Conservation (phyloP, 208 protist genomes). For the Phytomonas sp. region DNA sequence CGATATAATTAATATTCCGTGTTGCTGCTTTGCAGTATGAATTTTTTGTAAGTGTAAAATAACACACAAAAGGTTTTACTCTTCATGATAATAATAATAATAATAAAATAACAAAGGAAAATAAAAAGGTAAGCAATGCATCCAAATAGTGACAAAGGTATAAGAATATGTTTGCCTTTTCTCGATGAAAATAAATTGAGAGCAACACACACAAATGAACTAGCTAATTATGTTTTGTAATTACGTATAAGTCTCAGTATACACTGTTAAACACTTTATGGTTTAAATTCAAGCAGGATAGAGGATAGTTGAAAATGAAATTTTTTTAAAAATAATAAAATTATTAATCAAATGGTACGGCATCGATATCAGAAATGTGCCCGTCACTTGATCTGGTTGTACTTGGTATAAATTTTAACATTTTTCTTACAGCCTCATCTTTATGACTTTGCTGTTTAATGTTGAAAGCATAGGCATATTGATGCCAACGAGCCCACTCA, state of each 20-base stretch:
- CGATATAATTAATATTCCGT: slow-evolving; percentile 1
- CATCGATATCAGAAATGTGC: not conserved
- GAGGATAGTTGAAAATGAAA: not conserved
- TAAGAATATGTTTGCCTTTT: not conserved
- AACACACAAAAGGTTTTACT: not conserved
- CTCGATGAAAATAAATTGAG: not conserved
- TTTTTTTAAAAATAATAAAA: not conserved
- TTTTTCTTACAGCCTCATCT: not conserved
- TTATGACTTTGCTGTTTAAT: not conserved
- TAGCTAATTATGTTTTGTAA: not conserved
- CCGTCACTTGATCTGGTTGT: not conserved
- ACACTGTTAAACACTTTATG: not conserved
- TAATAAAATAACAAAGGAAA: slow-evolving; percentile 9
- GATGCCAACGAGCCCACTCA: not conserved
- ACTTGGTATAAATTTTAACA: not conserved
- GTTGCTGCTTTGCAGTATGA: not conserved
- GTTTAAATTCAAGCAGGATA: not conserved
- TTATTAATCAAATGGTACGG: not conserved
- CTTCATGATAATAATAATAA: slow-evolving; percentile 14
- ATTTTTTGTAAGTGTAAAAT: slow-evolving; percentile 6
- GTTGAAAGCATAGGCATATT: not conserved
- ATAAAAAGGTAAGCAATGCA: slow-evolving; percentile 10
- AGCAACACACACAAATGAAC: not conserved
- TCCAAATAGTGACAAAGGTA: not conserved
- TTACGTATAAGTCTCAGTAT: not conserved